Percentiles rank a stretch among this genome's conserved stretches.
These are phyloP conservation scores for Saxispiralis lemnorum DNA, from an alignment of 495 filamentous ascomycete genomes.

Conservation along the genomic window DNA sequence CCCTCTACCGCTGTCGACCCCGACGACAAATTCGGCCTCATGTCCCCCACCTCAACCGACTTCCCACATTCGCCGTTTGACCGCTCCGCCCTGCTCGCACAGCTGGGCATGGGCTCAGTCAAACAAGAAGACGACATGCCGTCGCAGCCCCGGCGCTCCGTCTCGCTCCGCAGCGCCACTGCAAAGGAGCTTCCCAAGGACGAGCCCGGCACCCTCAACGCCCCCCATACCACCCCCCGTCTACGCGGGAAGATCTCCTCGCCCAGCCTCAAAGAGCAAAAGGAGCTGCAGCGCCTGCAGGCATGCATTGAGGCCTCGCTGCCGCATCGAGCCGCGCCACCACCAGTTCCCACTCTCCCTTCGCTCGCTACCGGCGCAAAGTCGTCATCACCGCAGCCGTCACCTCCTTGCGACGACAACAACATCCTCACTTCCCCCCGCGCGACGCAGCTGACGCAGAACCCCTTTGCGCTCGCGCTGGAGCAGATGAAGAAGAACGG, in stretches of 20 bases:
- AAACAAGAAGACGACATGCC: background rate
- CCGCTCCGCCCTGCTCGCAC: conserved; percentile 10
- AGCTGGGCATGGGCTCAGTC: conserved; percentile 14
- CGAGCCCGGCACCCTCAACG: background rate
- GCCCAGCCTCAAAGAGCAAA: conserved; percentile 21
- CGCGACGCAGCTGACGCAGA: conserved; percentile 26
- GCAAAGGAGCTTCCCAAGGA: background rate
- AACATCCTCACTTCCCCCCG: conserved; percentile 26
- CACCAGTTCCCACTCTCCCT: background rate
- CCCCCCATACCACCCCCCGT: conserved; percentile 1
- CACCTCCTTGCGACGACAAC: background rate
- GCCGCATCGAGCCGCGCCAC: conserved; percentile 11
- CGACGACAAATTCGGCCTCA: conserved; percentile 16
- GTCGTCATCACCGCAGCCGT: too few species aligned
- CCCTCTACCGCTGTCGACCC: conserved; percentile 11
- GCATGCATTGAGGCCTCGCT: conserved; percentile 20
- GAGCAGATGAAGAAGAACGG: conserved; percentile 3
- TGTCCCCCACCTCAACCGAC: conserved; percentile 19
- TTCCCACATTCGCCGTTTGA: conserved; percentile 18
- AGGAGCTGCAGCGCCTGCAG: conserved; percentile 22
- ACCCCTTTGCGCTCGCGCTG: conserved; percentile 21
- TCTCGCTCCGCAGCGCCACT: conserved; percentile 1
- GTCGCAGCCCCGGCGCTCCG: conserved; percentile 1
- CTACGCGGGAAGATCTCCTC: conserved; percentile 22
- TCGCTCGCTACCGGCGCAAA: conserved; percentile 4